Percentiles rank a stretch among this genome's conserved stretches.
These are phyloP conservation scores for Claviceps spartinae DNA, from an alignment of 2,329 filamentous ascomycete species.

Conservation along the genomic window DNA sequence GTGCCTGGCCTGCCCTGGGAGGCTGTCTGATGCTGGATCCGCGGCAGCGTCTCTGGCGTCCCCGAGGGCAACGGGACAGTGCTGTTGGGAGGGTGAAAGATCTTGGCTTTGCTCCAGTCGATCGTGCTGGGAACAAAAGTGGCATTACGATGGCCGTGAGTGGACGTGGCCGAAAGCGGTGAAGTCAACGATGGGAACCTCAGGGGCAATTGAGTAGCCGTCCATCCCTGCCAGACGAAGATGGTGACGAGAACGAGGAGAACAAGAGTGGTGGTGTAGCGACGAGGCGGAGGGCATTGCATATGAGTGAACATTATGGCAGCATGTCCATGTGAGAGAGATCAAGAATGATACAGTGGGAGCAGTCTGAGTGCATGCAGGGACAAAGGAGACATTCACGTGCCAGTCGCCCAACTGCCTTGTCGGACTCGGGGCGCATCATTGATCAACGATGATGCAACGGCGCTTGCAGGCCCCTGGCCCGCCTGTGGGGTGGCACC, in stretches of 20 bases:
- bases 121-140: constrained; percentile 22
- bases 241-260: constrained; percentile 15
- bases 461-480: too few relatives aligned
- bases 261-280: constrained; percentile 19
- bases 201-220: constrained; percentile 7
- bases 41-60: constrained; percentile 18
- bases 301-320: constrained; percentile 17
- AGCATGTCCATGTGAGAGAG: not conserved
- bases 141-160: constrained; percentile 12
- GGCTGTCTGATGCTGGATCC: constrained; percentile 29
- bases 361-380: too few relatives aligned
- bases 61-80: constrained; percentile 22
- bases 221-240: constrained; percentile 16
- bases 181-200: constrained; percentile 2
- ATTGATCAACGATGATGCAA: too few relatives aligned
- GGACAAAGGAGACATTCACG: not conserved
- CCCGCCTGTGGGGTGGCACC: too few relatives aligned
- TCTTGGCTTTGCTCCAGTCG: constrained; percentile 23
- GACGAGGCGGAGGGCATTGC: constrained; percentile 19
- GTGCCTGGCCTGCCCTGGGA: constrained; percentile 20
- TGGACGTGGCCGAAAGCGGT: not conserved
- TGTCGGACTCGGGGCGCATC: too few relatives aligned
- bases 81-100: constrained; percentile 19
- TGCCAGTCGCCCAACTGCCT: too few relatives aligned
- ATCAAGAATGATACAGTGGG: too few relatives aligned